Conservation (phyloP, 495 filamentous ascomycete species). For the Talaromyces wortmannii region DNA sequence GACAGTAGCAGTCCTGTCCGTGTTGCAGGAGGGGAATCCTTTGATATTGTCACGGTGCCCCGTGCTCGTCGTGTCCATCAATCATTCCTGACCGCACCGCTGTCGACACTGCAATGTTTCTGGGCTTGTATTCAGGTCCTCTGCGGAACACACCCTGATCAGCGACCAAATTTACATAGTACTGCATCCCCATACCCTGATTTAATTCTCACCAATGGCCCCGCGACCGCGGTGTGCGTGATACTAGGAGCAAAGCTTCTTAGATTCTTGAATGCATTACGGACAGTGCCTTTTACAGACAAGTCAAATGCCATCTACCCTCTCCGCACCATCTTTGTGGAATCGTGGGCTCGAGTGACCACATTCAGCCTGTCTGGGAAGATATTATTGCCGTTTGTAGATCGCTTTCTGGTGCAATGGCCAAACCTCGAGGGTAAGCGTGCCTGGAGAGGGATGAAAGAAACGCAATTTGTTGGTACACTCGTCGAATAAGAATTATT, state of each 20-base stretch:
- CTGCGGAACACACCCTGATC: constrained; percentile 26
- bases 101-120: constrained; percentile 52
- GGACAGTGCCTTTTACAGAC: not conserved
- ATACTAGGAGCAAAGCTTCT: constrained; percentile 60
- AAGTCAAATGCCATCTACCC: constrained; percentile 21
- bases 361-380: constrained; percentile 75
- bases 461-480: constrained; percentile 36
- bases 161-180: constrained; percentile 12
- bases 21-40: constrained; percentile 15
- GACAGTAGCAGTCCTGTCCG: not conserved
- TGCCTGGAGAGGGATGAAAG: constrained; percentile 35
- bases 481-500: constrained; percentile 28
- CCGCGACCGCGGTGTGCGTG: constrained; percentile 78
- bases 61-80: constrained; percentile 76
- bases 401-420: constrained; percentile 77
- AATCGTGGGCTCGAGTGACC: constrained; percentile 82
- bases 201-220: constrained; percentile 81
- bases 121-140: constrained; percentile 37
- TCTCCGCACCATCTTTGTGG: constrained; percentile 74
- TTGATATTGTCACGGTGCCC: constrained; percentile 55
- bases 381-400: constrained; percentile 57
- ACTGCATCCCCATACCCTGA: constrained; percentile 47
- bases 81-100: constrained; percentile 59
- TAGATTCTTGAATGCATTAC: constrained; percentile 41
- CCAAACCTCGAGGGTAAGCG: constrained; percentile 39